Conservation (phyloP, 1,284 basidiomycete species). For the Fomitopsis palustris region DNA sequence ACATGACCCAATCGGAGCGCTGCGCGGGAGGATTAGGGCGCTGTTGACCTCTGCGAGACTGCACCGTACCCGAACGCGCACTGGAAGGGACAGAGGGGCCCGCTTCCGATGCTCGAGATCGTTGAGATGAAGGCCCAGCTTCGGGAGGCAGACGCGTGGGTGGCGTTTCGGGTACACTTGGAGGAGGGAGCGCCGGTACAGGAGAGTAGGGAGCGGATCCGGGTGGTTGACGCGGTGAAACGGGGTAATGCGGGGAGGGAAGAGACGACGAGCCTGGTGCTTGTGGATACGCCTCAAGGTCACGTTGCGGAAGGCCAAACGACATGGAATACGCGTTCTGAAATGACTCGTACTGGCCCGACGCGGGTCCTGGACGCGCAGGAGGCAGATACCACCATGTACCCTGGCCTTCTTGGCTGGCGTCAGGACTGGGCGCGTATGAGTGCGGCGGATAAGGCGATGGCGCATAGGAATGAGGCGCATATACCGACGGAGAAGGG, state of each 20-base stretch:
- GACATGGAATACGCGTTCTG: conserved; percentile 36
- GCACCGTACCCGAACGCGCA: conserved; percentile 10
- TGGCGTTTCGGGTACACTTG: neutral
- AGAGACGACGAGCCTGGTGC: conserved; percentile 13
- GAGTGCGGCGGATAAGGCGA: conserved; percentile 33
- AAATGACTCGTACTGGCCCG: conserved; percentile 40
- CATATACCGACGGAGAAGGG: conserved; percentile 33
- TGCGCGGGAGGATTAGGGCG: conserved; percentile 68
- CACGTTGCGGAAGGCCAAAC: conserved; percentile 25
- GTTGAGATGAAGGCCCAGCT: neutral
- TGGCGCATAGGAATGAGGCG: conserved; percentile 32
- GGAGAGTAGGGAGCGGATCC: neutral
- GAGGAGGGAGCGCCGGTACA: neutral
- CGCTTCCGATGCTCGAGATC: conserved; percentile 11
- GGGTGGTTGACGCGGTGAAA: conserved; percentile 3
- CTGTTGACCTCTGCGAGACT: conserved; percentile 31
- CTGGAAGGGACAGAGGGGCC: conserved; percentile 11
- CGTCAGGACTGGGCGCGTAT: conserved; percentile 14
- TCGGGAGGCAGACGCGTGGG: neutral
- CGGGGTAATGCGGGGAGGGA: conserved; percentile 12
- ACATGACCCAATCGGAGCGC: conserved; percentile 93
- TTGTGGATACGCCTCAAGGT: conserved; percentile 17
- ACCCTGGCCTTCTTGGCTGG: conserved; percentile 40
- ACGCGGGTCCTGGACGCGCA: conserved; percentile 15
- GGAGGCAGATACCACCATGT: conserved; percentile 55